Conservation (phyloP, 2,329 filamentous ascomycete species). For the Fonsecaea monophora region DNA sequence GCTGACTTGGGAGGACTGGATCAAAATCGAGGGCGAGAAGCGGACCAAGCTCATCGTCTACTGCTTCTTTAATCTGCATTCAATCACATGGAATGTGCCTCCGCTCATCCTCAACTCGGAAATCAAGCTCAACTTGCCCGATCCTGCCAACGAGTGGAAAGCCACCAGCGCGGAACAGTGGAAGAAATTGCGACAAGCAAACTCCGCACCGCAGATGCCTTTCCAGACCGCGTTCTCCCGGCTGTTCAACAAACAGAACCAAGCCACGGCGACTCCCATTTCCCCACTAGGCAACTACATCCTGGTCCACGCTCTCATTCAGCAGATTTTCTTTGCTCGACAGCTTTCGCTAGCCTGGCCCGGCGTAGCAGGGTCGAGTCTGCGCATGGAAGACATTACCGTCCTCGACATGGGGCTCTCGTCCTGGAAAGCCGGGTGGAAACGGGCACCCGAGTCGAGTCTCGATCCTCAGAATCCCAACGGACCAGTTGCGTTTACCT, state of each 20-base stretch:
- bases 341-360: slow-evolving; percentile 56
- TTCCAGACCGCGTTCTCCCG: slow-evolving; percentile 56
- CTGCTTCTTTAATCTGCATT: slow-evolving; percentile 66
- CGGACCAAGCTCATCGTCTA: slow-evolving; percentile 64
- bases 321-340: slow-evolving; percentile 61
- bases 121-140: slow-evolving; percentile 62
- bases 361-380: slow-evolving; percentile 50
- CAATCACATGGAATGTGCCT: slow-evolving; percentile 67
- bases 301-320: slow-evolving; percentile 61
- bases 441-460: slow-evolving; percentile 59
- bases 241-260: slow-evolving; percentile 50
- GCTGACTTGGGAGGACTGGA: slow-evolving; percentile 62
- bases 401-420: slow-evolving; percentile 56
- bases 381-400: slow-evolving; percentile 54
- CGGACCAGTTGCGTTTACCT: slow-evolving; percentile 61
- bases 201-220: slow-evolving; percentile 38
- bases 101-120: slow-evolving; percentile 64
- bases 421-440: slow-evolving; percentile 62
- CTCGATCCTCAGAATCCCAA: slow-evolving; percentile 61
- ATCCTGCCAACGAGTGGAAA: slow-evolving; percentile 62
- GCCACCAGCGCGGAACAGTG: slow-evolving; percentile 59
- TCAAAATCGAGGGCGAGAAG: slow-evolving; percentile 59
- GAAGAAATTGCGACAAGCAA: slow-evolving; percentile 46
- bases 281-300: slow-evolving; percentile 63
- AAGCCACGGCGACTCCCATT: slow-evolving; percentile 45